Percentiles rank a stretch among this genome's conserved stretches.
These are phyloP conservation scores for Pleurotus giganteus DNA, from an alignment of 768 basidiomycete species.

Conservation along the genomic window DNA sequence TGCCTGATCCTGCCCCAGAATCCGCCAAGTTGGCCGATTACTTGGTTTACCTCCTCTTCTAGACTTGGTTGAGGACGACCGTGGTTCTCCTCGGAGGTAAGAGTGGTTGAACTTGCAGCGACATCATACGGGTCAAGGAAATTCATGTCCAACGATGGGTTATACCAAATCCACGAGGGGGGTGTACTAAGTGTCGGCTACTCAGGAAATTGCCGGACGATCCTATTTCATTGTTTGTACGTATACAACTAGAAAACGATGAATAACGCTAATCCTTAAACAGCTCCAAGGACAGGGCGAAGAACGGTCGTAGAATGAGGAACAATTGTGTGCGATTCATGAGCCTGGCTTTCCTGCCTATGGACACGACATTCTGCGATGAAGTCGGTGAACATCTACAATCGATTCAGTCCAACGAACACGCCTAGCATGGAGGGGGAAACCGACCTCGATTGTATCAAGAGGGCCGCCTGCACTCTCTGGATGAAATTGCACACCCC, in stretches of 20 bases:
- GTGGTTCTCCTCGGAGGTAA: slow-evolving; percentile 35
- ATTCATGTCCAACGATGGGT: slow-evolving; percentile 73
- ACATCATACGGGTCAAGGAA: slow-evolving; percentile 72
- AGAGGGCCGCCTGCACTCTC: slow-evolving; percentile 98
- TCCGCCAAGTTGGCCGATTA: slow-evolving; percentile 80
- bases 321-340: neutral
- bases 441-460: slow-evolving; percentile 90
- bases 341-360: slow-evolving; percentile 29
- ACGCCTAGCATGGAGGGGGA: neutral
- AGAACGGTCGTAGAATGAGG: neutral
- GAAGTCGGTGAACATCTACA: slow-evolving; percentile 93
- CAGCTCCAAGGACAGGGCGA: neutral
- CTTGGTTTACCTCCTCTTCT: slow-evolving; percentile 87
- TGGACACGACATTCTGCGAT: slow-evolving; percentile 72
- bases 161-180: no score
- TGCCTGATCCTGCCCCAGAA: slow-evolving; percentile 93
- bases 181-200: slow-evolving; percentile 24
- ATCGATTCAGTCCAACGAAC: neutral
- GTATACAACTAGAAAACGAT: neutral
- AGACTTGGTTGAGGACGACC: slow-evolving; percentile 50
- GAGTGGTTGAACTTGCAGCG: slow-evolving; percentile 39
- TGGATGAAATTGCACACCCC: slow-evolving; percentile 99
- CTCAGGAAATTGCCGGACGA: slow-evolving; percentile 4
- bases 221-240: neutral
- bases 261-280: neutral